A percentile compares a stretch with the other conserved stretches of the same genome.
These are phyloP conservation scores for Cercospora zeae-maydis DNA, from an alignment of 2,329 filamentous ascomycete genomes.

Conservation along the genomic window DNA sequence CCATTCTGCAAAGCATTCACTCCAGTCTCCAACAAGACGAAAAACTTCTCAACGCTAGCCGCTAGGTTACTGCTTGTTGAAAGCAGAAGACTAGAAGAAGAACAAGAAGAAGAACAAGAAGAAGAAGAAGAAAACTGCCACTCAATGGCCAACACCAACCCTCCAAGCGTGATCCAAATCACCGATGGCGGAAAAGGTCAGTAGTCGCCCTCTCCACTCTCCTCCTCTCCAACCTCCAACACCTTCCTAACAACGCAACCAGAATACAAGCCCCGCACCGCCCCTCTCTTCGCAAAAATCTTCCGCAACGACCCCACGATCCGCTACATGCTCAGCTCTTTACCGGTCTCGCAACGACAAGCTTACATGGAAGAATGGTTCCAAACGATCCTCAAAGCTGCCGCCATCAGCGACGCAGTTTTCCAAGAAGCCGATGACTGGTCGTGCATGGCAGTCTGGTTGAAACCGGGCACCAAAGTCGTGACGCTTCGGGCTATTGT, in stretches of 20 bases:
- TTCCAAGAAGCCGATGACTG: conserved; percentile 27
- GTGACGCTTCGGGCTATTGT: conserved; percentile 26
- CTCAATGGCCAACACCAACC: too few species aligned
- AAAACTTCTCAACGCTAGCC: too few species aligned
- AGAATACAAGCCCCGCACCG: conserved; percentile 3
- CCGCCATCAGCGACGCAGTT: conserved; percentile 23
- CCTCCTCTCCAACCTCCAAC: too few species aligned
- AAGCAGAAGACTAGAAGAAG: too few species aligned
- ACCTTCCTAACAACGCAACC: neutral
- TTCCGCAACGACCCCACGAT: conserved; percentile 29
- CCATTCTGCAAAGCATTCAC: too few species aligned
- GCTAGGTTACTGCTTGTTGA: too few species aligned
- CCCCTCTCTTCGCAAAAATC: conserved; percentile 7
- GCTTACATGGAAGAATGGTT: conserved; percentile 26
- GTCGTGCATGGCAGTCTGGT: conserved; percentile 23
- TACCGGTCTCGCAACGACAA: conserved; percentile 13
- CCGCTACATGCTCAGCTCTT: conserved; percentile 22
- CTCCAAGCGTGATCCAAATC: too few species aligned
- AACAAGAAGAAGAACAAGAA: too few species aligned
- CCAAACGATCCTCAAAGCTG: conserved; percentile 22
- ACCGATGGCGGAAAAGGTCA: neutral
- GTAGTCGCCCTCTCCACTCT: too few species aligned
- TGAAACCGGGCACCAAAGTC: conserved; percentile 28
- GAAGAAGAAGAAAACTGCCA: too few species aligned
- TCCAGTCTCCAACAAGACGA: too few species aligned